These are phyloP conservation scores for Asterophora parasitica DNA, from an alignment of 768 basidiomycete species.

Conservation along the genomic window DNA sequence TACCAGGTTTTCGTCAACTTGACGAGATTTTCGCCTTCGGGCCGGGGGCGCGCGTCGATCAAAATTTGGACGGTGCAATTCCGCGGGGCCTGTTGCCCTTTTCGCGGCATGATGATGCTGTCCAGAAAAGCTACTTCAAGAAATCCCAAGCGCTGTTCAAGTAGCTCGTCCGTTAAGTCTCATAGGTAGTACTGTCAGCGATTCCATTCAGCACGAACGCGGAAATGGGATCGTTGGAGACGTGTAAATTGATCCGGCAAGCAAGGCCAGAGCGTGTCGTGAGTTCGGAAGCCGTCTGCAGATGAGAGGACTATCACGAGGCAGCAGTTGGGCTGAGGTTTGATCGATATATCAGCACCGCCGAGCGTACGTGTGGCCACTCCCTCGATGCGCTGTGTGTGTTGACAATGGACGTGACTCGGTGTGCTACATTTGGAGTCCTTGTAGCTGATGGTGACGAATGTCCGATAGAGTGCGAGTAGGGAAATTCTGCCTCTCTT, in stretches of 20 bases:
- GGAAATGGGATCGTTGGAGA: constrained; percentile 15
- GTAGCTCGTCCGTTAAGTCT: background rate
- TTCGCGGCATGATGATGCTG: constrained; percentile 21
- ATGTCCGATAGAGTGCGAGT: background rate
- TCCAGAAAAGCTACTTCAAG: constrained; percentile 11
- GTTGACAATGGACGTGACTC: background rate
- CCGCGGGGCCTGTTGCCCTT: constrained; percentile 17
- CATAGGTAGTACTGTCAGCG: constrained; percentile 3
- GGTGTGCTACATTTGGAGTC: background rate
- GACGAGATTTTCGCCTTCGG: constrained; percentile 10
- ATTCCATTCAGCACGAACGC: constrained; percentile 20
- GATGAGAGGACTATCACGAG: constrained; percentile 21
- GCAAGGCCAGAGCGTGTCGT: constrained; percentile 15
- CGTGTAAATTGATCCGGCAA: constrained; percentile 17
- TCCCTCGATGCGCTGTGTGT: background rate
- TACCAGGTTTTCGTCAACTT: constrained; percentile 23
- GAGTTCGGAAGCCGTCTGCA: constrained; percentile 19
- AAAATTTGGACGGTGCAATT: constrained; percentile 16
- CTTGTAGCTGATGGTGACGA: background rate
- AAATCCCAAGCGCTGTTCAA: constrained; percentile 3
- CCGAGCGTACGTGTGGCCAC: background rate
- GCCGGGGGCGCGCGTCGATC: constrained; percentile 8
- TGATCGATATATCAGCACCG: background rate
- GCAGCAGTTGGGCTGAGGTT: constrained; percentile 8
- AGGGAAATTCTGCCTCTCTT: no score